Conservation (phyloP, 176 grass and related monocot genomes). For the Aechmea fasciata region DNA sequence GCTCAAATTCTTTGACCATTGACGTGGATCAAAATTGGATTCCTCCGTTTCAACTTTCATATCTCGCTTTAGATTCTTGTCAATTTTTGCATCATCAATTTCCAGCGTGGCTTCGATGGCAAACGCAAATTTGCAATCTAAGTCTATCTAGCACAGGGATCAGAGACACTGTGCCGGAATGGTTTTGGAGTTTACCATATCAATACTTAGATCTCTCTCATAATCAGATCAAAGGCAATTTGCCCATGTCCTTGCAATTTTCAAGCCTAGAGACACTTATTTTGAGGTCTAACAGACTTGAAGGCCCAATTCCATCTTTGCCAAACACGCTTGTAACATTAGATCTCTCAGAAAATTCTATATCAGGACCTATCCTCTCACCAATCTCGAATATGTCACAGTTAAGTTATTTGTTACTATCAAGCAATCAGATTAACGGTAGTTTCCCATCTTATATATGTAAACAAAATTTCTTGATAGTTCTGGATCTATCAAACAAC, state of each 20-base stretch:
- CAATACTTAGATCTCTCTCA: neutral
- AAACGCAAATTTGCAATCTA: neutral
- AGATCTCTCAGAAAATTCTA: neutral
- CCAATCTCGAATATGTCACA: neutral
- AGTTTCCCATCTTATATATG: neutral
- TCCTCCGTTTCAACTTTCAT: constrained; percentile 19
- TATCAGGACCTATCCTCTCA: no score
- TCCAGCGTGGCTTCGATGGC: constrained; percentile 23
- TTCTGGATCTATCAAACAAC: constrained; percentile 10
- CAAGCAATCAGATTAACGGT: constrained; percentile 11
- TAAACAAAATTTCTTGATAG: neutral
- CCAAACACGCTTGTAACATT: neutral
- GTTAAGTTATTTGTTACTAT: neutral
- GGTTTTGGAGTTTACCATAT: constrained; percentile 27
- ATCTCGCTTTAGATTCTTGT: constrained; percentile 15
- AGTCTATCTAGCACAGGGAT: constrained; percentile 10
- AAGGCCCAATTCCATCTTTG: neutral
- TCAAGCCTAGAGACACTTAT: neutral
- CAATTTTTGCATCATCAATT: constrained; percentile 11
- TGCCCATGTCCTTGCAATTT: neutral
- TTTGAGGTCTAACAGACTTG: neutral
- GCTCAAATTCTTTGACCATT: constrained; percentile 8
- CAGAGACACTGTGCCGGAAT: constrained; percentile 11
- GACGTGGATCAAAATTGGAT: neutral
- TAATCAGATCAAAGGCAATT: neutral